Evolutionary conservation across 1,139 yeast genomes (phyloP).

Genomic region (Williopsis jadinii): DNA sequence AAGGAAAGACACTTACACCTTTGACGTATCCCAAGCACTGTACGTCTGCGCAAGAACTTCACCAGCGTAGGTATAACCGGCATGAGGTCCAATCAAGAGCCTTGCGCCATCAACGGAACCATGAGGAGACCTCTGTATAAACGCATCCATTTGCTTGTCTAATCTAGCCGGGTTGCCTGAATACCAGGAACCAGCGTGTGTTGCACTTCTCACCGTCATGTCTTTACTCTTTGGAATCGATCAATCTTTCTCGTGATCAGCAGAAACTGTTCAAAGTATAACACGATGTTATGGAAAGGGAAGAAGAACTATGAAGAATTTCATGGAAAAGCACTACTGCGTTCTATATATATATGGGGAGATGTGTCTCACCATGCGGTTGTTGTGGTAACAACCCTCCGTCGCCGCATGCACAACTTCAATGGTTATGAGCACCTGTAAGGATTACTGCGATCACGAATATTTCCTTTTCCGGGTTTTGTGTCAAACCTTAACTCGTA

Average conservation of each 20-base stretch:
- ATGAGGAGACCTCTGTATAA: slow-evolving; percentile 29
- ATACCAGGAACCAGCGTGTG: slow-evolving; percentile 94
- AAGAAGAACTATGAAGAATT: no score
- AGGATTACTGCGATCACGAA: not conserved
- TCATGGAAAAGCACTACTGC: no score
- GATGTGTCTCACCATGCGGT: no score
- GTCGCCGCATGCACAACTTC: no score
- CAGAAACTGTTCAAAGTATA: no score
- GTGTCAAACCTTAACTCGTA: not conserved
- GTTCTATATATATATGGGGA: no score
- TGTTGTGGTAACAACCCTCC: no score
- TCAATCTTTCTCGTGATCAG: no score
- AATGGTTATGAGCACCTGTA: no score
- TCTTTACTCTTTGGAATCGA: no score
- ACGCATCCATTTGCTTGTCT: slow-evolving; percentile 40
- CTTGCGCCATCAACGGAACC: slow-evolving; percentile 48
- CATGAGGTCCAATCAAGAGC: slow-evolving; percentile 56
- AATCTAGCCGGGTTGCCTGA: slow-evolving; percentile 38
- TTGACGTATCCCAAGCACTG: slow-evolving; percentile 55
- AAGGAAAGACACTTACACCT: slow-evolving; percentile 25
- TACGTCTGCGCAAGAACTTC: slow-evolving; percentile 72
- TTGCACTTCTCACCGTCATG: slow-evolving; percentile 33
- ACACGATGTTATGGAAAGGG: no score
- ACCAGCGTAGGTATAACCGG: slow-evolving; percentile 87
- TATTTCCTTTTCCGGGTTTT: slow-evolving; percentile 1